Percentiles rank a stretch among this genome's conserved stretches.
Conservation (phyloP, 1,284 basidiomycete genomes). For the Sporisorium graminicola region DNA sequence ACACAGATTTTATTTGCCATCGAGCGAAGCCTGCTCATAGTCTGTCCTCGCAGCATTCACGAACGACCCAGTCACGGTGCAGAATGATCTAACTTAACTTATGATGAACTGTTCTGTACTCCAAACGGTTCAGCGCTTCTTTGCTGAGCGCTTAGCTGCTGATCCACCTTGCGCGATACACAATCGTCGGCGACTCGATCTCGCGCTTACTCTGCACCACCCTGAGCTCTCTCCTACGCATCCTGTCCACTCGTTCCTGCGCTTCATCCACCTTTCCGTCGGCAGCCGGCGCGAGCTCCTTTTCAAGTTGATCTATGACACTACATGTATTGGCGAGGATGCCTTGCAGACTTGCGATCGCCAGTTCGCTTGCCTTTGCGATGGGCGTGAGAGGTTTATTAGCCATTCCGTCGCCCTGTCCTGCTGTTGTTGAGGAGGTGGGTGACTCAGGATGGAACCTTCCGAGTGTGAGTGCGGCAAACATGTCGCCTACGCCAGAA, state of each 20-base stretch:
- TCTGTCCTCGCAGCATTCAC: too few species aligned
- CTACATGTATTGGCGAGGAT: constrained; percentile 73
- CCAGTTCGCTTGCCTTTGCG: constrained; percentile 72
- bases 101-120: neutral
- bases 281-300: neutral
- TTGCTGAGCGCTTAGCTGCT: too few species aligned
- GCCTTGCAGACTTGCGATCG: constrained; percentile 86
- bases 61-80: too few species aligned
- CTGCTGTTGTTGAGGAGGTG: neutral
- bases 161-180: constrained; percentile 55
- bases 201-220: constrained; percentile 62
- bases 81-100: too few species aligned
- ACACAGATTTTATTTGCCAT: too few species aligned
- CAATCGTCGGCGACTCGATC: constrained; percentile 60
- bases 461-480: constrained; percentile 90
- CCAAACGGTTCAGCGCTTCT: neutral
- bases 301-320: constrained; percentile 41
- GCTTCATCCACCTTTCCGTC: constrained; percentile 23
- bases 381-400: constrained; percentile 73
- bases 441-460: constrained; percentile 74
- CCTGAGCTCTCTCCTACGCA: constrained; percentile 63
- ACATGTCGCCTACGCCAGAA: constrained; percentile 95
- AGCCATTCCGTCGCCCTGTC: constrained; percentile 3
- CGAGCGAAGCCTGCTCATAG: neutral
- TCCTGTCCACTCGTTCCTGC: constrained; percentile 55